phyloP scores from a whole-genome alignment of 257 asterid species.

The Salvia splendens region DNA sequence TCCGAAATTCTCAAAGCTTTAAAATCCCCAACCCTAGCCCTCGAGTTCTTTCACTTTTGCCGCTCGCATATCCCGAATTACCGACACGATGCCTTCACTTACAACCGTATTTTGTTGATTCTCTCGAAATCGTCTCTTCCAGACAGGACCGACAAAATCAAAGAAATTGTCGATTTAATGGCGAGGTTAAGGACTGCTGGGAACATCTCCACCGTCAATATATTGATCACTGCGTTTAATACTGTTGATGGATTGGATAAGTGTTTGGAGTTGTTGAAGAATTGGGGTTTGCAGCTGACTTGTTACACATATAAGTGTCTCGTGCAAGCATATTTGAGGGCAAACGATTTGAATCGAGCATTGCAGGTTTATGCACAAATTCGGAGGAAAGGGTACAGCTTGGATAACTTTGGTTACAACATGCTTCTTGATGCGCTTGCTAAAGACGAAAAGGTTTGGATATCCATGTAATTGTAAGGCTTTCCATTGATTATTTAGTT shows the following conservation, averaged over 20 bases:
- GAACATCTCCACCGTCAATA: constrained; percentile 80
- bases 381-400: constrained; percentile 62
- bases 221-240: constrained; percentile 64
- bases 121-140: constrained; percentile 58
- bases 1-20: constrained; percentile 79
- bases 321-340: constrained; percentile 79
- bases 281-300: constrained; percentile 76
- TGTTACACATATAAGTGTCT: constrained; percentile 87
- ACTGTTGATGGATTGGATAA: constrained; percentile 59
- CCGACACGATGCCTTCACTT: constrained; percentile 81
- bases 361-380: constrained; percentile 52
- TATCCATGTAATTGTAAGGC: background rate
- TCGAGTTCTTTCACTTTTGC: constrained; percentile 76
- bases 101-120: constrained; percentile 67
- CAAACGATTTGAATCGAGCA: constrained; percentile 49
- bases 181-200: constrained; percentile 49
- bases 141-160: constrained; percentile 47
- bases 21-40: constrained; percentile 67
- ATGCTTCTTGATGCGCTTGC: constrained; percentile 90
- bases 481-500: constrained; percentile 11
- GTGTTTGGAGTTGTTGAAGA: constrained; percentile 68
- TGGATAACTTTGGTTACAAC: constrained; percentile 79
- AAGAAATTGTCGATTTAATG: constrained; percentile 41
- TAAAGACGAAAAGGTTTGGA: constrained; percentile 69
- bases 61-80: constrained; percentile 53